Base-by-base conservation (phyloP, 768 basidiomycete species). In the Rhodotorula graminis region DNA sequence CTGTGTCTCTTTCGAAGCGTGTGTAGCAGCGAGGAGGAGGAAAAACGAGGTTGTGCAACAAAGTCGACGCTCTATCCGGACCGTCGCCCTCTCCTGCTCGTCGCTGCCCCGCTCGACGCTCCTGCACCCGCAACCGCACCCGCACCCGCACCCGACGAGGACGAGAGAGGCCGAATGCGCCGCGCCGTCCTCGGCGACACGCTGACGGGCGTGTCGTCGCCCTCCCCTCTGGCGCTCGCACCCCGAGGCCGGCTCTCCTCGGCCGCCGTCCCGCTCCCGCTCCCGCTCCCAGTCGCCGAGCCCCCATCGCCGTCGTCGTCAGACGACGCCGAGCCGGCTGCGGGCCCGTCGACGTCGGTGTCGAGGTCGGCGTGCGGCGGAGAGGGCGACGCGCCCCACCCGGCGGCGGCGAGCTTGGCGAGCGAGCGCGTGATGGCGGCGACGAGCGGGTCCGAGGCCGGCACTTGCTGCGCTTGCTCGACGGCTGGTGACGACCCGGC, bases 381-480 rank as follows among this genome's bases (percentile, higher is more conserved):
- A 56, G 12, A 66, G 60, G 5, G 46, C 61, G 16, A 47, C 65
- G 37, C 9, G 23, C 33, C 46, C 29, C 25, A 5, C 15, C 61
- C 52, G 5, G 55, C 62, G 14, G 56, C 58, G 4, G 64, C 64
- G 25, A 72, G 59, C 19, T 65, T 64, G 15, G 67, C 58, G 25
- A 72, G 58, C 33, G 62, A 64, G 37, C 67, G 63, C 21, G 71
- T 68, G 44, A 72, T 67, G 7, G 67, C 71, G 0, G 60, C 47
- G 1, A 72, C 71, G n/a, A 68, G 59, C 6, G 71, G 66, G 53
- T 68, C 66, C 25, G 29, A 6, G 1, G 29, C 44, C 21, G 56
- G 52, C 19, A 8, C 29, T 3, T 23, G 56, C 33, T 37, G 33
- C 33, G 18, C 10, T 0, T 29, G 50, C 50, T 52, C 25, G 25